Percentiles rank a stretch among this genome's conserved stretches.
Conservation (phyloP, 2,329 filamentous ascomycete species). For the Thielaviopsis musarum region DNA sequence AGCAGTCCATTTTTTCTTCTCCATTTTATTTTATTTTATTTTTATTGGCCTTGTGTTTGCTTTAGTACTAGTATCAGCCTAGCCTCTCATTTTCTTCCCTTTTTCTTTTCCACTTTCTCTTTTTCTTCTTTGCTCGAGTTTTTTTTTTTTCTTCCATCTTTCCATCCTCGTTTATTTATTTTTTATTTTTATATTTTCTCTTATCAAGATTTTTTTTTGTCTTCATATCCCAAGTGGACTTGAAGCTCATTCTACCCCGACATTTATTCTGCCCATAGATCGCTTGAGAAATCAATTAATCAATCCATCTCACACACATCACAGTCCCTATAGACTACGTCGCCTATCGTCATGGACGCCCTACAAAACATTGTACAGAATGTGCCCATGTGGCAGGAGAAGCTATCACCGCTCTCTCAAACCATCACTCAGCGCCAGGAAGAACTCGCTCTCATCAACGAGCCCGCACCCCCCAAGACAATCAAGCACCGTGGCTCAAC, state of each 20-base stretch:
- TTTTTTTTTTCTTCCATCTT: background rate
- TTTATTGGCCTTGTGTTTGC: too few species aligned
- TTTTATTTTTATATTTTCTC: background rate
- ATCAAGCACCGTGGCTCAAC: slow-evolving; percentile 35
- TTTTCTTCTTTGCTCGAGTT: background rate
- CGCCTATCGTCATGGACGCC: slow-evolving; percentile 31
- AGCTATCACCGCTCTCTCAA: slow-evolving; percentile 41
- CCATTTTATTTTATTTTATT: too few species aligned
- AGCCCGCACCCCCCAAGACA: slow-evolving; percentile 20
- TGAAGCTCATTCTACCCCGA: slow-evolving; percentile 15
- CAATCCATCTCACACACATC: background rate
- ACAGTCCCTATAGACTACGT: background rate
- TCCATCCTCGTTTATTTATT: background rate
- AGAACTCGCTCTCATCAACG: slow-evolving; percentile 36
- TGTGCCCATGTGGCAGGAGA: slow-evolving; percentile 41
- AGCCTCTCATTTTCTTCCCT: background rate
- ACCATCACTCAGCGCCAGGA: slow-evolving; percentile 45
- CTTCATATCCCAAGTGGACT: slow-evolving; percentile 17
- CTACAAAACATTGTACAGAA: slow-evolving; percentile 36
- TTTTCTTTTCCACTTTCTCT: background rate
- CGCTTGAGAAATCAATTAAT: slow-evolving; percentile 1
- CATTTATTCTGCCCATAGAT: too few species aligned
- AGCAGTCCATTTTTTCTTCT: too few species aligned
- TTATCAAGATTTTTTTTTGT: background rate
- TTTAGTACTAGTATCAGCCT: background rate